A percentile compares a stretch with the other conserved stretches of the same genome.
Evolutionary conservation across 2,329 filamentous ascomycete genomes (phyloP).

Genomic region (Blastomyces gilchristii): DNA sequence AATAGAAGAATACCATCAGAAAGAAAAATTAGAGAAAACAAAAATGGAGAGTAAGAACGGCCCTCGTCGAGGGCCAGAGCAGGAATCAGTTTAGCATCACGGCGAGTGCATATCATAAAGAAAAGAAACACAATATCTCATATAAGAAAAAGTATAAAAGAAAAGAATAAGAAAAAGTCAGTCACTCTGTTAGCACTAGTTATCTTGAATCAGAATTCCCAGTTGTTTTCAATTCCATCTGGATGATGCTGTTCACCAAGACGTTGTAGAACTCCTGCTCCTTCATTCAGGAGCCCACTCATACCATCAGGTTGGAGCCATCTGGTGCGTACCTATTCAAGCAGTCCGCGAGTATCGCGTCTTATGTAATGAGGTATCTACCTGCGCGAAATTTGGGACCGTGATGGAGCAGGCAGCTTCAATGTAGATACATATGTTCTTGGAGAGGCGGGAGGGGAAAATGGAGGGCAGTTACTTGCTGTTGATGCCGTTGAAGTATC

Average conservation of each 20-base stretch:
- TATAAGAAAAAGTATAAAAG: too few relatives aligned
- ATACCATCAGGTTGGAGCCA: constrained; percentile 19
- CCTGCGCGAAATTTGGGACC: constrained; percentile 13
- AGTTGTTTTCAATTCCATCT: constrained; percentile 15
- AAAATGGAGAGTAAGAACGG: background rate
- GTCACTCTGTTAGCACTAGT: too few relatives aligned
- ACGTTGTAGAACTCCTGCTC: constrained; percentile 24
- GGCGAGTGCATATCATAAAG: background rate
- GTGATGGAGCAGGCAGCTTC: constrained; percentile 16
- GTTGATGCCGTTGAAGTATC: constrained; percentile 4
- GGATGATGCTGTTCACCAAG: constrained; percentile 18
- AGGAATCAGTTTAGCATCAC: background rate
- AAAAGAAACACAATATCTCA: background rate
- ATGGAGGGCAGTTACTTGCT: background rate
- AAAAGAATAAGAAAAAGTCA: background rate
- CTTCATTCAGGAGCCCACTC: constrained; percentile 30
- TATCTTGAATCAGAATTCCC: constrained; percentile 19
- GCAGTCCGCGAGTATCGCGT: constrained; percentile 21
- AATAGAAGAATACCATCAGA: background rate
- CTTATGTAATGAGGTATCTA: constrained; percentile 16
- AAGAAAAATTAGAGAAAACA: background rate
- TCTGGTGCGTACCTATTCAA: constrained; percentile 23
- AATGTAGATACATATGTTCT: constrained; percentile 19
- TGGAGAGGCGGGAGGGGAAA: constrained; percentile 7
- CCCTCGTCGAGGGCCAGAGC: background rate